Evolutionary conservation across 2,329 filamentous ascomycete genomes (phyloP), one percentile per base, ranked within the genome.

Genomic region (Paracorniculantispora psalliotae): DNA sequence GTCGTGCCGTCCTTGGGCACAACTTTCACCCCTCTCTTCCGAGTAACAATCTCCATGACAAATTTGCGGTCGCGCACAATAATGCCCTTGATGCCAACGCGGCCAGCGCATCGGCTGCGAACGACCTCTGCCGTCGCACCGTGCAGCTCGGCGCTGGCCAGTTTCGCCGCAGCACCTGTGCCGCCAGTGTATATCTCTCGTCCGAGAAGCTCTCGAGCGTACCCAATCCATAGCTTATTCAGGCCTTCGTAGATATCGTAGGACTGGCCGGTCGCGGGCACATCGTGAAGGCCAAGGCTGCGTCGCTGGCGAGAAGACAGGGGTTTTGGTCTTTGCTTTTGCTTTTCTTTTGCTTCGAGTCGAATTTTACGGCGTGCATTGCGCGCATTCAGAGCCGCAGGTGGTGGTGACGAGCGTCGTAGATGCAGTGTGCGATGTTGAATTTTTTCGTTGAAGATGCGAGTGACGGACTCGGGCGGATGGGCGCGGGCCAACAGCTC

Each of bases 1-100:
- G 93, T 80, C 0, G 92, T 93, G 41, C 92, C 88, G 70, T 96
- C 92, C 71, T 99, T 99, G 3, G 94, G 93, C 59, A 97, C 80
- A 43, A 85, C 79, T 76, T 94, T 96, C 46, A 94, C 67, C 64
- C 81, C 77, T 73, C 92, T 81, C 65, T 79, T 81, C 67, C 73
- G 78, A 2, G 91, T 96, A 41, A 97, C 81, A 62, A 99, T 76
- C 71, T 96, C 90, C 73, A 97, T 90, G 1, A 89, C 87, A 68
- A 89, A 93, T 70, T 89, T 91, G 54, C 89, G 88, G 75, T 99
- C 94, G 70, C 90, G 86, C 43, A 97, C 85, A 61, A 97, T 89
- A 66, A 97, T 93, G 17, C 94, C 94, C 66, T 80, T 84, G 57
- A 93, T 74, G 0, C 94, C 93, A 0, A 99, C 92, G 17, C 93